A percentile compares a stretch with the other conserved stretches of the same genome.
phyloP scores from a whole-genome alignment of 768 basidiomycete genomes.

The Gymnopilus dilepis region DNA sequence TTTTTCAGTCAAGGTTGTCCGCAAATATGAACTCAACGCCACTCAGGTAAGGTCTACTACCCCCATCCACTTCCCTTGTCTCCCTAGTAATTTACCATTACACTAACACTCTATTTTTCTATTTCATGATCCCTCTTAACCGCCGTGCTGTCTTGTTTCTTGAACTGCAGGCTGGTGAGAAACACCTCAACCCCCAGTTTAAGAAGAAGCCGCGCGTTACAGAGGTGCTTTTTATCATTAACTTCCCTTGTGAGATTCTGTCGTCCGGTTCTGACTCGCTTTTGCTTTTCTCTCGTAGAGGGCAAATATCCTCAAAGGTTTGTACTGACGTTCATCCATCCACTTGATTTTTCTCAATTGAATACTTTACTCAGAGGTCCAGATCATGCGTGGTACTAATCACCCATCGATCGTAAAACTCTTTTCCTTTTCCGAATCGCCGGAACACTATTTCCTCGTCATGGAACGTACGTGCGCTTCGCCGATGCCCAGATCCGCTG shows the following conservation, averaged over 20 bases:
- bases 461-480: conserved; percentile 72
- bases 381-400: conserved; percentile 96
- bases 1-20: conserved; percentile 85
- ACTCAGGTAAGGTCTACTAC: conserved; percentile 74
- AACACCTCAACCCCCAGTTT: conserved; percentile 91
- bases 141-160: conserved; percentile 33
- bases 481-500: conserved; percentile 14
- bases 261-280: conserved; percentile 34
- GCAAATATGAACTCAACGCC: conserved; percentile 90
- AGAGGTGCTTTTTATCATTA: conserved; percentile 73
- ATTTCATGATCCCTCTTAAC: conserved; percentile 28
- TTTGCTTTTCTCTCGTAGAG: conserved; percentile 69
- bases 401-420: conserved; percentile 95
- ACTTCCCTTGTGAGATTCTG: conserved; percentile 14
- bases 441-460: conserved; percentile 92
- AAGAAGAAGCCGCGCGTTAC: conserved; percentile 98
- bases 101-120: conserved; percentile 27
- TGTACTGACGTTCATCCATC: conserved; percentile 17
- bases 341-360: neutral
- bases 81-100: conserved; percentile 27
- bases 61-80: conserved; percentile 27
- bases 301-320: conserved; percentile 95
- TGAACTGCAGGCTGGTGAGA: conserved; percentile 76
- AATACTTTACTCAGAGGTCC: conserved; percentile 73
- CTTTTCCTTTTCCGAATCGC: conserved; percentile 88